phyloP scores from a whole-genome alignment of 169 alveolate genomes.

The Neospora caninum region DNA sequence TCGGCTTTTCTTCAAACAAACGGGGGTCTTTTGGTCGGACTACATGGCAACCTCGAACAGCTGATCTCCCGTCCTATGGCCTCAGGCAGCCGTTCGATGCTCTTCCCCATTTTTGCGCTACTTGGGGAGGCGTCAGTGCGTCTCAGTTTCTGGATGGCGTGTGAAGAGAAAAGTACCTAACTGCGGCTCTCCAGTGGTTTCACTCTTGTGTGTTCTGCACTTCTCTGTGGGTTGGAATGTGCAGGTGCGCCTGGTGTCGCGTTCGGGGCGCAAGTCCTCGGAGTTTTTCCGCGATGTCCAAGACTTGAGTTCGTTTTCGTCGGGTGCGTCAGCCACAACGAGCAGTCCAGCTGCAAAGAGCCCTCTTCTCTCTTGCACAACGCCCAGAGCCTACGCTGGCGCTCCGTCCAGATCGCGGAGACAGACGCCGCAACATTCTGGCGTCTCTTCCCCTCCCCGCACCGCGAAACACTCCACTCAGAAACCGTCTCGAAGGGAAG shows the following conservation, averaged over 20 bases:
- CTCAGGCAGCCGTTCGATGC: no score
- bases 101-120: no score
- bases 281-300: constrained; percentile 9
- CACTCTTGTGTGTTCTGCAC: no score
- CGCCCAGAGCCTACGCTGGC: not conserved
- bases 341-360: not conserved
- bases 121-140: no score
- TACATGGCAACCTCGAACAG: no score
- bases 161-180: no score
- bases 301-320: not conserved
- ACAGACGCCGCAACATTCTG: not conserved
- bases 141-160: no score
- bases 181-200: no score
- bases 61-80: no score
- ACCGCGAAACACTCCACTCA: not conserved
- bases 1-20: no score
- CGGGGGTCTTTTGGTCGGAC: no score
- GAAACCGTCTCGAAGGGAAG: not conserved
- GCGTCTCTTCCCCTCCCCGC: not conserved
- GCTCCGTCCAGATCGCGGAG: not conserved
- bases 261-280: not conserved
- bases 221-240: no score
- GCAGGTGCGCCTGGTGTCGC: constrained; percentile 43
- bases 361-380: not conserved
- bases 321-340: not conserved